A percentile compares a stretch with the other conserved stretches of the same genome.
Evolutionary conservation across 371 early-diverging fungal species (phyloP).

Genomic region (Mortierella sp.): DNA sequence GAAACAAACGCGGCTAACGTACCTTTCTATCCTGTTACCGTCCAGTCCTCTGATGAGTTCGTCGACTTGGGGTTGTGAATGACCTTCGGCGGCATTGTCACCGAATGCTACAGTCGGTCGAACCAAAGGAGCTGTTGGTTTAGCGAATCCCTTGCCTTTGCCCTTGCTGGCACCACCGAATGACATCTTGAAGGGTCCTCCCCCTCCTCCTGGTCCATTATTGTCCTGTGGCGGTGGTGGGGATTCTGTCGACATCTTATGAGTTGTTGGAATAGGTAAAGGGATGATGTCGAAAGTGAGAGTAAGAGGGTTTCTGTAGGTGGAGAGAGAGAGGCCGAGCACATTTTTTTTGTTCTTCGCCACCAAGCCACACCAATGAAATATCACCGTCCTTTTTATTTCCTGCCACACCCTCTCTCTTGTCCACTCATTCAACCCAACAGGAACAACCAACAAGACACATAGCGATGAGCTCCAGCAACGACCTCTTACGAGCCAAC

Average conservation of each 20-base stretch:
- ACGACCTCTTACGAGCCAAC: constrained; percentile 45
- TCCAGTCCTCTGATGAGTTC: constrained; percentile 68
- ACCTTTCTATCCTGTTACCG: constrained; percentile 68
- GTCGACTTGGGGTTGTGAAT: constrained; percentile 55
- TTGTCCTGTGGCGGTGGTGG: constrained; percentile 20
- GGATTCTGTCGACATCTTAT: constrained; percentile 36
- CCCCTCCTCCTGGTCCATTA: constrained; percentile 15
- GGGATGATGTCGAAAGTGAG: not conserved
- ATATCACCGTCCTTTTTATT: not conserved
- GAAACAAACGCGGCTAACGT: constrained; percentile 14
- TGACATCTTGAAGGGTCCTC: constrained; percentile 42
- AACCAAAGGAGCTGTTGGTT: constrained; percentile 31
- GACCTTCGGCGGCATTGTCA: constrained; percentile 60
- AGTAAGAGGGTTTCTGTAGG: not conserved
- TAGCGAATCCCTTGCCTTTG: constrained; percentile 28
- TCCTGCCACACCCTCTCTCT: not conserved
- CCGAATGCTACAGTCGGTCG: constrained; percentile 18
- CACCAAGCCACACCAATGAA: not conserved
- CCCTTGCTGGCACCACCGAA: constrained; percentile 17
- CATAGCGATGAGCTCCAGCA: constrained; percentile 41
- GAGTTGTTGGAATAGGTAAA: too few relatives aligned
- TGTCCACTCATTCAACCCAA: not conserved
- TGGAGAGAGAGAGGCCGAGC: not conserved
- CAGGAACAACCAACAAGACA: not conserved
- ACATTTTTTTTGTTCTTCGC: not conserved